A percentile compares a stretch with the other conserved stretches of the same genome.
Evolutionary conservation across 2,329 filamentous ascomycete genomes (phyloP).

Genomic region (Cercospora sesami): DNA sequence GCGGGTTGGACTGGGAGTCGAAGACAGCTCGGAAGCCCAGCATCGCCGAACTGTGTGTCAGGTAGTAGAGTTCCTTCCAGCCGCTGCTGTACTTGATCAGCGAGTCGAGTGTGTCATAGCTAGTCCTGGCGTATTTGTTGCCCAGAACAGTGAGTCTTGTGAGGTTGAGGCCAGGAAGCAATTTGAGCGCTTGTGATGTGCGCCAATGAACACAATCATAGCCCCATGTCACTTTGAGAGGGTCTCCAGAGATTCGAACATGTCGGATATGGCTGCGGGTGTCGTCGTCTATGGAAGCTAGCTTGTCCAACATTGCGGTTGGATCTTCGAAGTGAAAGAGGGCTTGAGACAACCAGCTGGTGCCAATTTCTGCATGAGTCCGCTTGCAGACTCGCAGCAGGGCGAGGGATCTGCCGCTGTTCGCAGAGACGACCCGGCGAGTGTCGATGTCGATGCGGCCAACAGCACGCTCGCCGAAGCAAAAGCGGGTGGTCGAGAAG

Average conservation of each 20-base stretch:
- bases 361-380: constrained; percentile 10
- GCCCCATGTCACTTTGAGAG: constrained; percentile 7
- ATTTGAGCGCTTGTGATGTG: constrained; percentile 16
- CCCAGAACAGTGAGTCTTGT: constrained; percentile 15
- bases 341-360: constrained; percentile 11
- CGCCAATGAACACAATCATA: constrained; percentile 18
- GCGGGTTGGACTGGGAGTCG: neutral
- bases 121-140: neutral
- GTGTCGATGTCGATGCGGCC: constrained; percentile 15
- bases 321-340: constrained; percentile 17
- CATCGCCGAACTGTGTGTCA: constrained; percentile 13
- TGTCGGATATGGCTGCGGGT: constrained; percentile 14
- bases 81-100: constrained; percentile 13
- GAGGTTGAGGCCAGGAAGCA: constrained; percentile 15
- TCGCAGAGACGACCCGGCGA: constrained; percentile 12
- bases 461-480: constrained; percentile 17
- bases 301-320: constrained; percentile 14
- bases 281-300: neutral
- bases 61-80: constrained; percentile 14
- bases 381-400: constrained; percentile 18
- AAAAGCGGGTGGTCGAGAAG: constrained; percentile 17
- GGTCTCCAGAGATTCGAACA: constrained; percentile 14
- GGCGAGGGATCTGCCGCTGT: constrained; percentile 16
- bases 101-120: constrained; percentile 13
- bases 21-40: constrained; percentile 11